These are phyloP conservation scores for Aphanocladium album DNA, from an alignment of 2,329 filamentous ascomycete genomes.

Conservation along the genomic window DNA sequence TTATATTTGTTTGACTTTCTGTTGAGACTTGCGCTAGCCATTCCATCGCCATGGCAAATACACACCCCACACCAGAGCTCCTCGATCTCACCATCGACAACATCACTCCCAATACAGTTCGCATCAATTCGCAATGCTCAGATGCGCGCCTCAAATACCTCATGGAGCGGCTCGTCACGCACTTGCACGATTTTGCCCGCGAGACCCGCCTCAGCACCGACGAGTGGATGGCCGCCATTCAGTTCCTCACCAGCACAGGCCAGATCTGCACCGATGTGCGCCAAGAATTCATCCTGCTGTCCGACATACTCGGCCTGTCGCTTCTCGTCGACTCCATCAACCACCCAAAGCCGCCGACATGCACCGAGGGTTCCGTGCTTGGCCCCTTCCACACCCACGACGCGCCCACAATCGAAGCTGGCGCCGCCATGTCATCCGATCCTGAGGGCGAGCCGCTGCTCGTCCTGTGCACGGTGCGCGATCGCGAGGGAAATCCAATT, in stretches of 20 bases:
- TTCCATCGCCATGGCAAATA: not conserved
- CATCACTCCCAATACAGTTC: constrained; percentile 66
- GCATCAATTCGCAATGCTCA: constrained; percentile 62
- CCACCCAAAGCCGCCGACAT: constrained; percentile 63
- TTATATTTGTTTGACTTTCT: no score
- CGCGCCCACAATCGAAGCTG: constrained; percentile 48
- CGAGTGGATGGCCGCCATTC: constrained; percentile 68
- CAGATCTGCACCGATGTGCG: constrained; percentile 65
- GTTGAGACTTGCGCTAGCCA: not conserved
- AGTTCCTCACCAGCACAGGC: constrained; percentile 64
- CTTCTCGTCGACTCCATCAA: constrained; percentile 72
- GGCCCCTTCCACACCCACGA: constrained; percentile 78
- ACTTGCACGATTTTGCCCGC: constrained; percentile 71
- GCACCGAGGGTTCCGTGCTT: constrained; percentile 72
- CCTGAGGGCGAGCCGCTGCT: constrained; percentile 60
- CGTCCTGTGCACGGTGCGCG: constrained; percentile 61
- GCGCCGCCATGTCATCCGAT: constrained; percentile 58
- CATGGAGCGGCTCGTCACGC: constrained; percentile 63
- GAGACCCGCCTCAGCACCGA: constrained; percentile 67
- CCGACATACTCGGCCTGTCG: constrained; percentile 68
- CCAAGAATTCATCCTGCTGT: constrained; percentile 72
- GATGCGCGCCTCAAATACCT: constrained; percentile 62
- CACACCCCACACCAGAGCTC: not conserved
- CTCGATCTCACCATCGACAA: constrained; percentile 64
- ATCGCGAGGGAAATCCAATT: constrained; percentile 56